Base-by-base conservation (phyloP, 768 basidiomycete species). In the Lactifluus volemus region DNA sequence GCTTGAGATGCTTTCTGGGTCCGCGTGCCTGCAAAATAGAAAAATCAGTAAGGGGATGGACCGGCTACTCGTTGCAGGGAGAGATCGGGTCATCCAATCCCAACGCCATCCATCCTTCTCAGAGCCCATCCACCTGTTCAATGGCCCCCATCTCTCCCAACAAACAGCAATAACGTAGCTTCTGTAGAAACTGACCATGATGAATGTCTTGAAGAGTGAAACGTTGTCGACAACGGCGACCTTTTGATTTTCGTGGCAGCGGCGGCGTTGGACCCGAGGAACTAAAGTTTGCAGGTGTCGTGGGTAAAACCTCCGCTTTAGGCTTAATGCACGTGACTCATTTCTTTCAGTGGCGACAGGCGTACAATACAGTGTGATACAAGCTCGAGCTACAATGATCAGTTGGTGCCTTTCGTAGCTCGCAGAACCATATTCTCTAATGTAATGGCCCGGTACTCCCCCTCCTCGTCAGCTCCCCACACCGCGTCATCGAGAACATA, bases 1-100 rank as follows among this genome's bases (percentile, higher is more conserved):
- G 90, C 84, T 98, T 98, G 80, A 98, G 84, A 74, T 98, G 95
- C 79, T 97, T 97, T 88, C 91, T 97, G 66, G 95, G 95, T 86
- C 95, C 95, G 76, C 95, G 88, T 73, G 84, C 93, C 95, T 97
- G 68, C 21, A 68, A 67, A 67, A 71, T 34, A 4, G 10, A 14
- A n/a, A 34, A 6, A 52, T 72, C 55, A 73, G 72, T 54, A 59
- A 39, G 41, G 65, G 55, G 59, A 56, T 42, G 50, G 39, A 60
- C 59, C 51, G 56, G 54, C 41, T 58, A 56, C 48, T 44, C 60
- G 59, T 47, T 49, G 51, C 54, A 41, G 36, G 63, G 42, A 50
- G 53, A 45, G 44, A 55, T 59, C 30, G 25, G 25, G 65, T 58
- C 71, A 73, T 73, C 73, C 71, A 65, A 32, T 60, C 29, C 45